Evolutionary conservation across 2,329 filamentous ascomycete genomes (phyloP).

Genomic region (Fusarium falciforme): DNA sequence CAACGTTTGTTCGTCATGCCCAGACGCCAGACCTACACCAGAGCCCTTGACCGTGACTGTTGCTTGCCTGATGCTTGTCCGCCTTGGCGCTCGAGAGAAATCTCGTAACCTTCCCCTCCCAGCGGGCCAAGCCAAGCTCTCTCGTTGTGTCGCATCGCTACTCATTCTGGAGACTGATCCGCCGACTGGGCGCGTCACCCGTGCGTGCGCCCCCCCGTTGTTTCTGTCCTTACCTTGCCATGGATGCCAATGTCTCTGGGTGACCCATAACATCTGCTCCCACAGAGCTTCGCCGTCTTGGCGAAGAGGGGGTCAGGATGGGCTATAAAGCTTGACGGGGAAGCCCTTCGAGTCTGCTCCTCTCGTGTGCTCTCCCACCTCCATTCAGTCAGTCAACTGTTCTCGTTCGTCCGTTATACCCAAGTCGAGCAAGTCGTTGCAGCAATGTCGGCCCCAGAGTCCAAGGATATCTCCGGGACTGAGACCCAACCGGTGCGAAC

Average conservation of each 20-base stretch:
- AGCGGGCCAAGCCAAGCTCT: conserved; percentile 34
- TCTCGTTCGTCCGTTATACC: conserved; percentile 8
- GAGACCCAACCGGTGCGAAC: conserved; percentile 30
- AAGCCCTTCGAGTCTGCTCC: conserved; percentile 2
- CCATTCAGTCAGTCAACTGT: background rate
- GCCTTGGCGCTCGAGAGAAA: conserved; percentile 33
- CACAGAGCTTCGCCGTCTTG: conserved; percentile 27
- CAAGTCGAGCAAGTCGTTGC: conserved; percentile 20
- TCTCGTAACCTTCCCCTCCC: conserved; percentile 36
- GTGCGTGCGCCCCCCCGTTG: conserved; percentile 12
- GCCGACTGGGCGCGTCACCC: conserved; percentile 23
- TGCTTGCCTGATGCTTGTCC: conserved; percentile 21
- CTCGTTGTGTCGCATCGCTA: conserved; percentile 22
- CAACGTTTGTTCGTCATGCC: conserved; percentile 13
- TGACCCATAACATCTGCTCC: conserved; percentile 17
- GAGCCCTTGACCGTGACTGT: conserved; percentile 1
- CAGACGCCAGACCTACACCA: conserved; percentile 7
- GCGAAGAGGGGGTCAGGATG: conserved; percentile 17
- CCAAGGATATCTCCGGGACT: conserved; percentile 26
- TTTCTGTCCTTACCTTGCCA: conserved; percentile 7
- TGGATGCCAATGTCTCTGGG: conserved; percentile 1
- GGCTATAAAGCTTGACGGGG: conserved; percentile 28
- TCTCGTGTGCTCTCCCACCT: conserved; percentile 9
- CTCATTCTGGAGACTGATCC: conserved; percentile 25
- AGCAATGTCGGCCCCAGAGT: conserved; percentile 32